Evolutionary conservation across 2,329 filamentous ascomycete species (phyloP), one percentile per base, ranked within the genome.

Genomic region (Diaporthe destruens): DNA sequence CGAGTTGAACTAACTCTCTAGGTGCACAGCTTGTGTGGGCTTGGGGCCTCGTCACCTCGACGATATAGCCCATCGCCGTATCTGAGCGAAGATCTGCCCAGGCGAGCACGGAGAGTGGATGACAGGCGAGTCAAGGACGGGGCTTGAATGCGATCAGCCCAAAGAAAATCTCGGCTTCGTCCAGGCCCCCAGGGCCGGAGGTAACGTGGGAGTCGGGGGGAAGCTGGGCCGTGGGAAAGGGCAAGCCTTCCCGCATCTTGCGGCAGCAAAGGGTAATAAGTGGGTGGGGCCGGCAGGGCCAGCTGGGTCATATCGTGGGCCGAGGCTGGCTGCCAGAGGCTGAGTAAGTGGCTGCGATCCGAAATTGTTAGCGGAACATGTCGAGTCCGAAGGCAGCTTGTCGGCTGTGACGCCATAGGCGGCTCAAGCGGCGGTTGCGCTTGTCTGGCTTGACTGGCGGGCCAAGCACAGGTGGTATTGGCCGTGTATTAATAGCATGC

Each of bases 311-410:
- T 29, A 20, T n/a, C 23, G 51, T 47, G 51, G 49, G 29, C 51
- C 65, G 16, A 55, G 65, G 65, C 51, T 44, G 55, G 18, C 44
- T 18, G 54, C 20, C 25, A 44, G 32, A 59, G 70, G 54, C 61
- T 68, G 59, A 72, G 39, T 57, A 57, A 61, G 63, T 44, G 63
- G 63, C 54, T 44, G 39, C 25, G 49, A 23, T 6, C 54, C 54
- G 42, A 72, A 61, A 61, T 61, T 59, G 71, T 72, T 72, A 72
- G 63, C 63, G 71, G 42, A 69, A 20, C 61, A 69, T 51, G 51
- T 71, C 29, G 61, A 47, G 9, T 25, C 23, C 44, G 53, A 68
- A 36, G 32, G 39, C 47, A 20, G 57, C 56, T 29, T 53, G 71
- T 54, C 55, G 53, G 65, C 6, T 42, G 18, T 59, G 20, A 55